Conservation (phyloP, 768 basidiomycete genomes). For the Crassisporium funariophilum region DNA sequence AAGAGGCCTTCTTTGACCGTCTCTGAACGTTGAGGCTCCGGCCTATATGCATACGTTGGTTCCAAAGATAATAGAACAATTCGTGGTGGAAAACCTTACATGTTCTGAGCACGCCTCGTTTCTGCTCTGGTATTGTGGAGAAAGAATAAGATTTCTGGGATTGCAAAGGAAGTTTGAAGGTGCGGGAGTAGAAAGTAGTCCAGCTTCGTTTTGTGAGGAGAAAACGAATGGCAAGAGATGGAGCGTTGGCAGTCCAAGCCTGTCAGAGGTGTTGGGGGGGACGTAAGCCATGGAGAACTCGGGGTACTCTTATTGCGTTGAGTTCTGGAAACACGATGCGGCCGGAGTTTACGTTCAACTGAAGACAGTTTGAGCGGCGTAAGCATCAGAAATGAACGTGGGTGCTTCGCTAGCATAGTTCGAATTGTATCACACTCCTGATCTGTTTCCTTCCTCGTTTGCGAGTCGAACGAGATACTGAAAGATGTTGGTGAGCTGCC, state of each 20-base stretch:
- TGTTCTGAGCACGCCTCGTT: conserved; percentile 5
- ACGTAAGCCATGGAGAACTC: conserved; percentile 30
- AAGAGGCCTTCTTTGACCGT: conserved; percentile 26
- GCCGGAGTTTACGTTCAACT: conserved; percentile 28
- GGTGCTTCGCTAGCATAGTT: no score
- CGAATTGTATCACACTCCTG: no score
- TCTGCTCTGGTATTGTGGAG: conserved; percentile 1
- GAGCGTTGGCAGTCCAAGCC: conserved; percentile 23
- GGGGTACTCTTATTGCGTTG: conserved; percentile 26
- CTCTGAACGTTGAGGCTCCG: conserved; percentile 23
- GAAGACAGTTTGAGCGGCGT: conserved; percentile 21
- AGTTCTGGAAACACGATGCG: conserved; percentile 30
- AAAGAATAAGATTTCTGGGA: conserved; percentile 8
- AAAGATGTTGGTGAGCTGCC: no score
- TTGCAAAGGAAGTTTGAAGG: conserved; percentile 14
- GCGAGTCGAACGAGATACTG: no score
- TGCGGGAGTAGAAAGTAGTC: conserved; percentile 17
- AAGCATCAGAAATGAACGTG: conserved; percentile 19
- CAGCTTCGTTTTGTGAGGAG: conserved; percentile 16
- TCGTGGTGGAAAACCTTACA: conserved; percentile 10
- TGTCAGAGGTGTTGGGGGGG: conserved; percentile 12
- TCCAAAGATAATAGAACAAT: conserved; percentile 6
- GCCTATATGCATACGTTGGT: conserved; percentile 19
- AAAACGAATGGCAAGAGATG: conserved; percentile 19
- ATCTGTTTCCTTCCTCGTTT: no score